Conservation (phyloP, 1,284 basidiomycete genomes). For the Ustanciosporium gigantosporum region DNA sequence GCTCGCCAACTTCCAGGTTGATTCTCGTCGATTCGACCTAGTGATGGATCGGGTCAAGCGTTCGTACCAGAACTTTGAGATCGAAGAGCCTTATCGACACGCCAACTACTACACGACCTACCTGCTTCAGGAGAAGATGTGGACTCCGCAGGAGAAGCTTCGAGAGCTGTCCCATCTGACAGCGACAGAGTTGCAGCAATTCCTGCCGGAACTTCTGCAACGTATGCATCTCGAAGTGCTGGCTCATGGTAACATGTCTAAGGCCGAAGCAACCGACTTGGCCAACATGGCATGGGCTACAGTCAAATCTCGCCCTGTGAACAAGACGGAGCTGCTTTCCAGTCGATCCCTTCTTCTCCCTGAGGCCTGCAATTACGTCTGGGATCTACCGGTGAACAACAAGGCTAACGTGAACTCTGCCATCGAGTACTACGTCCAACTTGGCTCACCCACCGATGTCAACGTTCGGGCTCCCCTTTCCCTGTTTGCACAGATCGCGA, state of each 20-base stretch:
- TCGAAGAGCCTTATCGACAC: slow-evolving; percentile 80
- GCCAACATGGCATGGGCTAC: slow-evolving; percentile 75
- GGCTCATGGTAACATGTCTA: slow-evolving; percentile 81
- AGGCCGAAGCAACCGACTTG: slow-evolving; percentile 78
- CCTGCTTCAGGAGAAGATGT: slow-evolving; percentile 72
- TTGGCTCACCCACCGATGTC: slow-evolving; percentile 52
- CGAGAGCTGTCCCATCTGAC: slow-evolving; percentile 75
- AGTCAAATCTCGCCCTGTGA: slow-evolving; percentile 67
- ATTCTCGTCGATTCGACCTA: slow-evolving; percentile 75
- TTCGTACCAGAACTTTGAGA: slow-evolving; percentile 73
- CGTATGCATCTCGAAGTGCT: slow-evolving; percentile 76
- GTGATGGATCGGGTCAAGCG: slow-evolving; percentile 76
- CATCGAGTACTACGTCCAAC: slow-evolving; percentile 61
- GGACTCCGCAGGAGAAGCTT: slow-evolving; percentile 82
- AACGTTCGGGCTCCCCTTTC: slow-evolving; percentile 45
- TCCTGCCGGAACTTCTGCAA: slow-evolving; percentile 71
- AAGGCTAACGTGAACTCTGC: slow-evolving; percentile 82
- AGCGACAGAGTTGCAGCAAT: slow-evolving; percentile 73
- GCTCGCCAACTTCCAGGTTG: slow-evolving; percentile 72
- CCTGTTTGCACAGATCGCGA: slow-evolving; percentile 56
- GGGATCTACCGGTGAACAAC: slow-evolving; percentile 76
- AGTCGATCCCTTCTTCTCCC: slow-evolving; percentile 51
- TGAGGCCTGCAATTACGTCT: slow-evolving; percentile 73
- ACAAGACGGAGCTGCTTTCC: slow-evolving; percentile 27
- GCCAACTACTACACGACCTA: slow-evolving; percentile 79